These are phyloP conservation scores for Barnettozyma californica DNA, from an alignment of 805 yeast genomes.

Conservation along the genomic window DNA sequence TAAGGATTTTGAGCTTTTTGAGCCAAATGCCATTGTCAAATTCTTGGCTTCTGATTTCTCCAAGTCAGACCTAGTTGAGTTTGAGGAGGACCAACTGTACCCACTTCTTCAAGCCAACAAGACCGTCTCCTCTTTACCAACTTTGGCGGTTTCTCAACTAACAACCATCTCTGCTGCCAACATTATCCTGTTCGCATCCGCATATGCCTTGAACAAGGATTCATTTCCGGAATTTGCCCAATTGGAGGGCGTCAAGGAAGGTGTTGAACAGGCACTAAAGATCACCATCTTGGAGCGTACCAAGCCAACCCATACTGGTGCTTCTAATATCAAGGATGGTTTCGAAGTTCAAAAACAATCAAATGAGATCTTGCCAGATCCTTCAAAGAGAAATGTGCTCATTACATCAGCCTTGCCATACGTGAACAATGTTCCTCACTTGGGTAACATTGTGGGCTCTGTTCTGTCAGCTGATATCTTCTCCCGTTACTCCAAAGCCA, in stretches of 20 bases:
- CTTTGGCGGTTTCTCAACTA: slow-evolving; percentile 16
- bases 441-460: slow-evolving; percentile 95
- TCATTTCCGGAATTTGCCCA: slow-evolving; percentile 25
- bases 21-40: slow-evolving; percentile 66
- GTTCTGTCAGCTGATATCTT: slow-evolving; percentile 92
- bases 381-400: slow-evolving; percentile 66
- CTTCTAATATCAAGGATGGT: slow-evolving; percentile 24
- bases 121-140: slow-evolving; percentile 18
- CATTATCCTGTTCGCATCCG: slow-evolving; percentile 53
- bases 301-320: slow-evolving; percentile 39
- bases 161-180: slow-evolving; percentile 41
- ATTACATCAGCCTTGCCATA: slow-evolving; percentile 97
- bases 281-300: slow-evolving; percentile 39
- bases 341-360: slow-evolving; percentile 23
- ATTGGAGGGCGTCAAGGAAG: slow-evolving; percentile 36
- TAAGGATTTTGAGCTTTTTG: slow-evolving; percentile 41
- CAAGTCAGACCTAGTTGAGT: slow-evolving; percentile 28
- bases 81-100: slow-evolving; percentile 43
- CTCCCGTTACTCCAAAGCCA: slow-evolving; percentile 82
- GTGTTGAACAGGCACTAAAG: slow-evolving; percentile 40
- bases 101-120: slow-evolving; percentile 31
- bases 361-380: slow-evolving; percentile 49
- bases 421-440: slow-evolving; percentile 96
- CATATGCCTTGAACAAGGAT: slow-evolving; percentile 38
- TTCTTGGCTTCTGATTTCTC: slow-evolving; percentile 50